Conservation (phyloP, 805 yeast species). For the Metschnikowia picachoensis region DNA sequence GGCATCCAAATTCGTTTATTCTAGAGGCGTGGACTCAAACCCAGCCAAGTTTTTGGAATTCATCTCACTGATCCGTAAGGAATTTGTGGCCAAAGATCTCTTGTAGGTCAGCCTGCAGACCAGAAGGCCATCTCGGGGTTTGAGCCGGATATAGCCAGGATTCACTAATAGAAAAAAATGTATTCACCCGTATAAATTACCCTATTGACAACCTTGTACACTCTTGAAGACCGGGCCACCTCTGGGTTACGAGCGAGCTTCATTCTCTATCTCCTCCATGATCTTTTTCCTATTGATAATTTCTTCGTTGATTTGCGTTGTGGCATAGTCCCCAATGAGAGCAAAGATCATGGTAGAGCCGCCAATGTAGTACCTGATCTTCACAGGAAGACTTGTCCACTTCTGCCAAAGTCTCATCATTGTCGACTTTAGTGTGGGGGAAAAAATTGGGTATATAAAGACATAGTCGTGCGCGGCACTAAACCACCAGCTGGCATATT, state of each 20-base stretch:
- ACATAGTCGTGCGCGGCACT: constrained; percentile 8
- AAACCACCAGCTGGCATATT: neutral
- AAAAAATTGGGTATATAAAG: neutral
- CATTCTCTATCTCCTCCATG: constrained; percentile 20
- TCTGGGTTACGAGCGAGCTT: neutral
- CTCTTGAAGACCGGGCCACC: neutral
- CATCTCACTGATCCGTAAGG: constrained; percentile 55
- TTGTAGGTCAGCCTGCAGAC: constrained; percentile 17
- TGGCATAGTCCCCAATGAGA: constrained; percentile 37
- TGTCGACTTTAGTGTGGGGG: neutral
- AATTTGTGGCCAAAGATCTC: constrained; percentile 30
- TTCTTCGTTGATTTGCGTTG: constrained; percentile 34
- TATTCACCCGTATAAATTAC: neutral
- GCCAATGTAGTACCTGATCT: constrained; percentile 39
- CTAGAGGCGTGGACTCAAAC: constrained; percentile 75
- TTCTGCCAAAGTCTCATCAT: constrained; percentile 29
- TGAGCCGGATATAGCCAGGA: too few species aligned
- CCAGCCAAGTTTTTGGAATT: constrained; percentile 74
- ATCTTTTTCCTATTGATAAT: constrained; percentile 30
- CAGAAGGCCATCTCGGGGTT: too few species aligned
- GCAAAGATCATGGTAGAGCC: constrained; percentile 40
- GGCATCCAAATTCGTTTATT: constrained; percentile 81
- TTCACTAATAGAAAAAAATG: neutral
- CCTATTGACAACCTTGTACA: too few species aligned
- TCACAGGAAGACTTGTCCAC: constrained; percentile 41